Evolutionary conservation across 1,284 basidiomycete species (phyloP).

Genomic region (Pseudozyma pruni): DNA sequence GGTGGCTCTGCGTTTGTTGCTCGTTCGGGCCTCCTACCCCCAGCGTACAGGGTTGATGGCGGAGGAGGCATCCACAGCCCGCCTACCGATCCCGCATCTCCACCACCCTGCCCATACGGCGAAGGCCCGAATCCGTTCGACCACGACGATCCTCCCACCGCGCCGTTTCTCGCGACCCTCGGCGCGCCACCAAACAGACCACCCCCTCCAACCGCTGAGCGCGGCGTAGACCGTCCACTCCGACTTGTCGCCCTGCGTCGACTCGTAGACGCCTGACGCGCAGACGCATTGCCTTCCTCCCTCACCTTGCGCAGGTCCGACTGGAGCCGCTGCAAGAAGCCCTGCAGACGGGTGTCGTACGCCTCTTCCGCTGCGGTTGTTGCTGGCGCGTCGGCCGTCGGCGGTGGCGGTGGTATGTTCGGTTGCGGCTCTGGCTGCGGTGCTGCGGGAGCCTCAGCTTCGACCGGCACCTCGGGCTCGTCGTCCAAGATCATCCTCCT

Average conservation of each 20-base stretch:
- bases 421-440: conserved; percentile 12
- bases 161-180: no score
- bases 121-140: background rate
- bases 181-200: background rate
- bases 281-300: conserved; percentile 41
- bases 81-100: background rate
- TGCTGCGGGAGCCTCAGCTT: conserved; percentile 3
- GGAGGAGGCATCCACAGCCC: conserved; percentile 50
- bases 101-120: background rate
- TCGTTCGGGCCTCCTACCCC: conserved; percentile 8
- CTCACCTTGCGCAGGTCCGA: conserved; percentile 47
- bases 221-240: conserved; percentile 25
- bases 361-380: conserved; percentile 14
- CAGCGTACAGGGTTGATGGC: conserved; percentile 33
- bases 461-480: conserved; percentile 36
- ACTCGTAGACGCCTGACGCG: conserved; percentile 13
- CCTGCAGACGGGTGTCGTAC: conserved; percentile 32
- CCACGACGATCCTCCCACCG: background rate
- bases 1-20: background rate
- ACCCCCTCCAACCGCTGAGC: background rate
- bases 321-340: conserved; percentile 39
- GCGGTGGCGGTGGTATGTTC: background rate
- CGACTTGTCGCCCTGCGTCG: conserved; percentile 2
- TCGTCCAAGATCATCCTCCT: conserved; percentile 84
- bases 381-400: background rate